phyloP scores from a whole-genome alignment of 2,329 filamentous ascomycete species.

The Grosmannia huntii region DNA sequence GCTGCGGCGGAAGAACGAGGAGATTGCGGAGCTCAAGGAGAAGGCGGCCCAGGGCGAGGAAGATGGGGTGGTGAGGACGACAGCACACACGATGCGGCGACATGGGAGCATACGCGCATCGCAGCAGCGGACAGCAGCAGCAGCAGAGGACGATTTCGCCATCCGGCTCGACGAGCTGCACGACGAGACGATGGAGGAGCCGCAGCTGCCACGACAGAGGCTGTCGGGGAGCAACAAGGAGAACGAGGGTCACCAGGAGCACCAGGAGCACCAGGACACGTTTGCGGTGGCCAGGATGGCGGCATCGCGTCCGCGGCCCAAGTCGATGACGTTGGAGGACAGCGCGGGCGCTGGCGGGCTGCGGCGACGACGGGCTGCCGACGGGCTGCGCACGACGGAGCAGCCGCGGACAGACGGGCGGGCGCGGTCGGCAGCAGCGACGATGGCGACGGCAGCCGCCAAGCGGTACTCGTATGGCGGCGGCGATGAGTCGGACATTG shows the following conservation, averaged over 20 bases:
- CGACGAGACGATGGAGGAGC: not conserved
- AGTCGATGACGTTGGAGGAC: not conserved
- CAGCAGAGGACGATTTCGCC: constrained; percentile 2
- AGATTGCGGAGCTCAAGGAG: constrained; percentile 42
- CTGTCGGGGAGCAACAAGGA: constrained; percentile 2
- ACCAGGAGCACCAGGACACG: not conserved
- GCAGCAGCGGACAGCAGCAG: not conserved
- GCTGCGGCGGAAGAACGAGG: constrained; percentile 41
- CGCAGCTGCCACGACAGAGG: constrained; percentile 4
- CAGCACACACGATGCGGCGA: not conserved
- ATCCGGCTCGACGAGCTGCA: constrained; percentile 2
- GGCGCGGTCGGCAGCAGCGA: not conserved
- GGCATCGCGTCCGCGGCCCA: not conserved
- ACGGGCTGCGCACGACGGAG: constrained; percentile 6
- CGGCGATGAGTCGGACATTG: constrained; percentile 24
- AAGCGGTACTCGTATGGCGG: constrained; percentile 15
- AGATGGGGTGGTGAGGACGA: not conserved
- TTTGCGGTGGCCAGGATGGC: not conserved
- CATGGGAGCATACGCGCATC: constrained; percentile 1
- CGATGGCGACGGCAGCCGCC: not conserved
- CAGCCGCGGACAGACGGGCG: not conserved
- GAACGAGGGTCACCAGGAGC: not conserved
- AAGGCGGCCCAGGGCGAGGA: not conserved
- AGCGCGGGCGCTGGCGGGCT: not conserved
- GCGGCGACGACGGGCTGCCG: constrained; percentile 5